A percentile compares a stretch with the other conserved stretches of the same genome.
Evolutionary conservation across 1,284 basidiomycete species (phyloP).

Genomic region (Pterulicium gracile): DNA sequence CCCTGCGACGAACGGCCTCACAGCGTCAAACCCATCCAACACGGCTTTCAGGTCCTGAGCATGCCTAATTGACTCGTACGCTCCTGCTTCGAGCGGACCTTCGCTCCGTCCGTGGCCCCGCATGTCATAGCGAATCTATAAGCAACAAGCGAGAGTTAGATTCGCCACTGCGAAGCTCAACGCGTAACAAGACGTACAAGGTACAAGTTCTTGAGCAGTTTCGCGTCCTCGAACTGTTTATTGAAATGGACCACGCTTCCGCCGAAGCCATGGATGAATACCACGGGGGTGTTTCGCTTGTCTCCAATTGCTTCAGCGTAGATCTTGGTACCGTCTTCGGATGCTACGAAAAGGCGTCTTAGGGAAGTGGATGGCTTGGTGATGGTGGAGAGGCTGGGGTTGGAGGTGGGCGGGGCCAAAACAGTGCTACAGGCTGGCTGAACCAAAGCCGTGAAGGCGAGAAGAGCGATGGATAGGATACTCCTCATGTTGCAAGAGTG

Average conservation of each 20-base stretch:
- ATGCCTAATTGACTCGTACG: constrained; percentile 12
- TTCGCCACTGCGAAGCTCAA: background rate
- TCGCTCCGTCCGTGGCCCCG: constrained; percentile 21
- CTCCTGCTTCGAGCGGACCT: constrained; percentile 11
- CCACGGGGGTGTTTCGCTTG: constrained; percentile 23
- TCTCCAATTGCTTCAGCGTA: constrained; percentile 29
- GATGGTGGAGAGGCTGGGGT: background rate
- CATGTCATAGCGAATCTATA: constrained; percentile 22
- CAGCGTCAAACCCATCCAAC: constrained; percentile 14
- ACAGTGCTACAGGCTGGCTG: no score
- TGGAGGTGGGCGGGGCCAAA: no score
- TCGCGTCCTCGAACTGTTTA: constrained; percentile 23
- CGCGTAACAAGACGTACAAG: constrained; percentile 17
- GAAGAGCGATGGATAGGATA: no score
- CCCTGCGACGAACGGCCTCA: constrained; percentile 15
- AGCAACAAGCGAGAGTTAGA: background rate
- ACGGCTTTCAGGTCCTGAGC: constrained; percentile 20
- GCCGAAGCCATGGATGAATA: constrained; percentile 31
- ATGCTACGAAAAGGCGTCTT: constrained; percentile 9
- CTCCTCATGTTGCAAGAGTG: no score
- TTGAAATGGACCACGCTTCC: constrained; percentile 26
- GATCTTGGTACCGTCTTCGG: constrained; percentile 21
- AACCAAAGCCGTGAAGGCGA: no score
- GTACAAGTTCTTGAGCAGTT: constrained; percentile 20
- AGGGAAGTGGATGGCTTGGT: background rate